Percentiles rank a stretch among this genome's conserved stretches.
phyloP scores from a whole-genome alignment of 129 eudicot species.

The Gnaphalium uliginosum region DNA sequence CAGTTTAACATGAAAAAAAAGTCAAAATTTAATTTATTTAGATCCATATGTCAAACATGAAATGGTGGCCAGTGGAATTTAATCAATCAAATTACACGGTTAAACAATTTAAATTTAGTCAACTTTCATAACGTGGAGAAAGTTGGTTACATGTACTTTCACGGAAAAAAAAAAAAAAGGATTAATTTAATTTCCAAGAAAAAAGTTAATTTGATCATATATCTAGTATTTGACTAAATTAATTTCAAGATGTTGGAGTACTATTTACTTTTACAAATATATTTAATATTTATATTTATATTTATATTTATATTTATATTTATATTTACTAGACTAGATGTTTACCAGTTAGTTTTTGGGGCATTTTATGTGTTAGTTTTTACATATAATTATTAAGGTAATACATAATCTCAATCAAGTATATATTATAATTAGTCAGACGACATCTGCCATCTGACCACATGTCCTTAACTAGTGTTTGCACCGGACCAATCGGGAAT shows the following conservation, averaged over 20 bases:
- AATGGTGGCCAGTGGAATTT: constrained; percentile 15
- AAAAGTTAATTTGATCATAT: background rate
- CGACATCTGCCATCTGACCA: constrained; percentile 25
- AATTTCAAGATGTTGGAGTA: background rate
- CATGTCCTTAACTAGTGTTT: constrained; percentile 12
- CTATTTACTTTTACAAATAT: background rate
- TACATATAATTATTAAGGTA: too few relatives aligned
- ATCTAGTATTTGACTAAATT: constrained; percentile 28
- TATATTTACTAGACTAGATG: background rate
- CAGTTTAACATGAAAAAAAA: background rate
- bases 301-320: too few relatives aligned
- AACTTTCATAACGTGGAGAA: constrained; percentile 32
- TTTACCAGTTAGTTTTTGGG: background rate
- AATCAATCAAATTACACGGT: constrained; percentile 28
- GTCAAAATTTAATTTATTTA: background rate
- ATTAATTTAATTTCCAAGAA: background rate
- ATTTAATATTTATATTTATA: background rate
- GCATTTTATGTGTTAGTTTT: too few relatives aligned
- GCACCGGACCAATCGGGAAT: constrained; percentile 10
- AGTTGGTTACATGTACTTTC: constrained; percentile 20
- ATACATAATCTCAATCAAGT: too few relatives aligned
- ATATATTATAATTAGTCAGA: too few relatives aligned
- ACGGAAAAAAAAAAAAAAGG: background rate
- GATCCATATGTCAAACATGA: background rate
- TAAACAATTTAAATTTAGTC: constrained; percentile 26